Evolutionary conservation across 1,284 basidiomycete species (phyloP).

Genomic region (Coniferiporia sulphurascens): DNA sequence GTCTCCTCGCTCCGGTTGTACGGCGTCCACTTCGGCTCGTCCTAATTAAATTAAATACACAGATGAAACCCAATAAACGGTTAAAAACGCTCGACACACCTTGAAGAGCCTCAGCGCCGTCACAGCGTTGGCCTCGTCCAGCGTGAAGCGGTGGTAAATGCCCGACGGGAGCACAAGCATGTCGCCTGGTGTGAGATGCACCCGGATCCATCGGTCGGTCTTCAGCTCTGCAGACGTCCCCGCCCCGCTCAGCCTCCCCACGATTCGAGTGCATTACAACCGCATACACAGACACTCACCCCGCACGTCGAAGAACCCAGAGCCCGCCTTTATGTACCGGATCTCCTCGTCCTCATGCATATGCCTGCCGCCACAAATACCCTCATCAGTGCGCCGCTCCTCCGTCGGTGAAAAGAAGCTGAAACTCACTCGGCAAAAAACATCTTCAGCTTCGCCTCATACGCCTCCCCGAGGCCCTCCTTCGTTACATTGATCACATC

Average conservation of each 20-base stretch:
- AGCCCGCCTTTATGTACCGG: slow-evolving; percentile 75
- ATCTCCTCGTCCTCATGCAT: slow-evolving; percentile 93
- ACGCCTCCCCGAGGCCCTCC: slow-evolving; percentile 69
- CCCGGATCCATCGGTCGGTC: slow-evolving; percentile 69
- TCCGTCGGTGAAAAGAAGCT: slow-evolving; percentile 7
- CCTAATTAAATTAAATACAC: slow-evolving; percentile 40
- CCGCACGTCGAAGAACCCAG: slow-evolving; percentile 82
- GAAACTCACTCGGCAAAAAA: slow-evolving; percentile 75
- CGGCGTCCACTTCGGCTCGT: slow-evolving; percentile 84
- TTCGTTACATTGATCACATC: slow-evolving; percentile 73
- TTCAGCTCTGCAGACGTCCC: slow-evolving; percentile 37
- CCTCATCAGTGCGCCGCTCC: too few relatives aligned
- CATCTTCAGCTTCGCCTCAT: slow-evolving; percentile 71
- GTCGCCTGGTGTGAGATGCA: slow-evolving; percentile 65
- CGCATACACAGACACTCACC: slow-evolving; percentile 37
- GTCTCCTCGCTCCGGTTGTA: slow-evolving; percentile 59
- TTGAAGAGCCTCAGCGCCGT: slow-evolving; percentile 77
- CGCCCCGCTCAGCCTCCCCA: background rate
- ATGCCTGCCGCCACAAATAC: slow-evolving; percentile 46
- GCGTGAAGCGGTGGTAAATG: slow-evolving; percentile 84
- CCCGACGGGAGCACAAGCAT: slow-evolving; percentile 71
- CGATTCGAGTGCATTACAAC: background rate
- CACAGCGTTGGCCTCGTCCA: slow-evolving; percentile 65
- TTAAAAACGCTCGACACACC: slow-evolving; percentile 33
- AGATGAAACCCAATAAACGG: background rate